A percentile compares a stretch with the other conserved stretches of the same genome.
These are phyloP conservation scores for Lodderomyces pseudojiufengensis DNA, from an alignment of 1,139 yeast species.

Conservation along the genomic window DNA sequence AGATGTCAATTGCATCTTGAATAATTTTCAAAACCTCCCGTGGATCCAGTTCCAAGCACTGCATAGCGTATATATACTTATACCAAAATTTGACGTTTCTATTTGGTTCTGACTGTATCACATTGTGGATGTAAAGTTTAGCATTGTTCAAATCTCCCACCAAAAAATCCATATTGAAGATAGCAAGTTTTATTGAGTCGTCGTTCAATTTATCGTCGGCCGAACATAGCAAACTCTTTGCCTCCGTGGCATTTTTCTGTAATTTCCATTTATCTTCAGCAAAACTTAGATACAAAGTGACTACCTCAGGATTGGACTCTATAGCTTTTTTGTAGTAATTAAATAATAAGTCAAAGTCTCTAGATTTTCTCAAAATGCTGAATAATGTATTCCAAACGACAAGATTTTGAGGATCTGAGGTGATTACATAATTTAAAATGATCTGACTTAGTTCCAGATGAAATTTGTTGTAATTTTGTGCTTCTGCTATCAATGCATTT, in stretches of 20 bases:
- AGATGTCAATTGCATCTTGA: slow-evolving; percentile 43
- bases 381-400: slow-evolving; percentile 57
- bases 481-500: slow-evolving; percentile 24
- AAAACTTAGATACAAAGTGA: slow-evolving; percentile 60
- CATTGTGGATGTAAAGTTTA: slow-evolving; percentile 27
- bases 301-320: slow-evolving; percentile 43
- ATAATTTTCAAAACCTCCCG: slow-evolving; percentile 34
- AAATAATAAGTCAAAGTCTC: slow-evolving; percentile 31
- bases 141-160: slow-evolving; percentile 40
- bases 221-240: slow-evolving; percentile 39
- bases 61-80: slow-evolving; percentile 55
- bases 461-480: slow-evolving; percentile 30
- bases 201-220: slow-evolving; percentile 26
- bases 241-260: slow-evolving; percentile 44
- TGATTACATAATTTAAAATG: slow-evolving; percentile 47
- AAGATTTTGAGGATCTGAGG: slow-evolving; percentile 45
- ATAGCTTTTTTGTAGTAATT: slow-evolving; percentile 52
- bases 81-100: slow-evolving; percentile 55
- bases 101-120: slow-evolving; percentile 21
- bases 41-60: slow-evolving; percentile 24
- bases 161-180: slow-evolving; percentile 52
- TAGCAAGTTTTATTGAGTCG: slow-evolving; percentile 68
- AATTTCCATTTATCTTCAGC: slow-evolving; percentile 65
- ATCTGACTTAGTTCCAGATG: slow-evolving; percentile 37
- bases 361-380: slow-evolving; percentile 37